Evolutionary conservation across 768 basidiomycete species (phyloP).

Genomic region (Wakefieldia striispora): DNA sequence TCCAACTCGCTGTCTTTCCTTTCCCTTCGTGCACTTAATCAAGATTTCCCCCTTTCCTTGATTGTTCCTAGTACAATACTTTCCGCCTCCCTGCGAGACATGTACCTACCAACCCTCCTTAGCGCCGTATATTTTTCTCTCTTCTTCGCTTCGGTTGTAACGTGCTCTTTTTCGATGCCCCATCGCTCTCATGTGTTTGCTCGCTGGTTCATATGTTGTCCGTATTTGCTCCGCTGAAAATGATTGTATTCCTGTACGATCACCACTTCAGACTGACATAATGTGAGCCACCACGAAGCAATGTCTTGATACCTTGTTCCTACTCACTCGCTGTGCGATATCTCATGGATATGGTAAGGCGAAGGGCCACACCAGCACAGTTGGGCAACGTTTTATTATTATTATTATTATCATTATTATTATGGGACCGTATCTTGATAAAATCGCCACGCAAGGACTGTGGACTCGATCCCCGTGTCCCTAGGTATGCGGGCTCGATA

Average conservation of each 20-base stretch:
- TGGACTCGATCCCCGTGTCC: conserved; percentile 34
- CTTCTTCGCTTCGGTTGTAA: conserved; percentile 16
- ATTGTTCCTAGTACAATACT: conserved; percentile 21
- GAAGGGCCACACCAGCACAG: conserved; percentile 22
- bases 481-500: conserved; percentile 25
- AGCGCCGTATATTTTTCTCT: conserved; percentile 5
- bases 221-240: conserved; percentile 27
- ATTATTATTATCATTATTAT: no score
- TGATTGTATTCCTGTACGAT: conserved; percentile 32
- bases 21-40: conserved; percentile 18
- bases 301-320: no score
- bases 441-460: conserved; percentile 13
- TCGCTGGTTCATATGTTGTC: conserved; percentile 28
- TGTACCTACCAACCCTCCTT: conserved; percentile 23
- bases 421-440: neutral
- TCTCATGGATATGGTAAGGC: conserved; percentile 11
- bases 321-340: conserved; percentile 13
- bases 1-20: conserved; percentile 15
- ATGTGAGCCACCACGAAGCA: no score
- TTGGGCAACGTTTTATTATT: conserved; percentile 3
- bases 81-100: conserved; percentile 25
- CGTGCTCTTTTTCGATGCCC: conserved; percentile 18
- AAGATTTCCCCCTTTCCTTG: conserved; percentile 3
- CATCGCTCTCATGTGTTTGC: conserved; percentile 29
- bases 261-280: conserved; percentile 5